Conservation (phyloP, 768 basidiomycete species). For the Lactifluus rugatus region DNA sequence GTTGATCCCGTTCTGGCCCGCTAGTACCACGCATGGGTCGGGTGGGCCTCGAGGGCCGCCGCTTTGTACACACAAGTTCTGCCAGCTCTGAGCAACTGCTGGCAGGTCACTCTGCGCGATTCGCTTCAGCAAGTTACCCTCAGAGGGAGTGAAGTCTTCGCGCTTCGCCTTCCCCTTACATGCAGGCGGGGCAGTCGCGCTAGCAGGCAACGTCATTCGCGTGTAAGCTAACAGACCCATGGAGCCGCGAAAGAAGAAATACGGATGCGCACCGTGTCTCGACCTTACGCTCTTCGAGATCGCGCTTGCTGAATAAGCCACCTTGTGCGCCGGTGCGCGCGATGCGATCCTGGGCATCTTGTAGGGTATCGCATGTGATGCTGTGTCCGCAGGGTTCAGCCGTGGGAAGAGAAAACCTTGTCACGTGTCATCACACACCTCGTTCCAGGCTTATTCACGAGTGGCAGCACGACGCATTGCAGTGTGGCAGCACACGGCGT, state of each 20-base stretch:
- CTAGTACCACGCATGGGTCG: conserved; percentile 35
- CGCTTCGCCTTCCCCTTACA: conserved; percentile 8
- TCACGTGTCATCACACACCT: conserved; percentile 16
- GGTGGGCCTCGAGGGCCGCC: conserved; percentile 30
- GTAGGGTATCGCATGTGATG: conserved; percentile 23
- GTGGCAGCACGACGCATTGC: conserved; percentile 24
- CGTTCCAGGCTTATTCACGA: conserved; percentile 27
- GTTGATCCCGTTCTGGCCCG: conserved; percentile 32
- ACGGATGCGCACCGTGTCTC: background rate
- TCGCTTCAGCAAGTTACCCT: conserved; percentile 15
- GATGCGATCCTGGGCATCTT: conserved; percentile 23
- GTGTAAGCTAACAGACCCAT: background rate
- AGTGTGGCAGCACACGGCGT: conserved; percentile 10
- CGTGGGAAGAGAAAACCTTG: too few species aligned
- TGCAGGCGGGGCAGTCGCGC: conserved; percentile 2
- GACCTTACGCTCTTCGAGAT: background rate
- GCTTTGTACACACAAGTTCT: conserved; percentile 34
- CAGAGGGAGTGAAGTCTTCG: conserved; percentile 8
- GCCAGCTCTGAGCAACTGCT: conserved; percentile 35
- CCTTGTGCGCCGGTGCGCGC: conserved; percentile 22
- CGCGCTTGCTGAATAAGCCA: conserved; percentile 21
- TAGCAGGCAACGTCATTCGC: background rate
- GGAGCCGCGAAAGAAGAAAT: background rate
- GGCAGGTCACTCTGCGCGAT: conserved; percentile 31
- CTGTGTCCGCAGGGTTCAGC: conserved; percentile 2